phyloP scores from a whole-genome alignment of 306 rosid genomes.

The Sophora flavescens region DNA sequence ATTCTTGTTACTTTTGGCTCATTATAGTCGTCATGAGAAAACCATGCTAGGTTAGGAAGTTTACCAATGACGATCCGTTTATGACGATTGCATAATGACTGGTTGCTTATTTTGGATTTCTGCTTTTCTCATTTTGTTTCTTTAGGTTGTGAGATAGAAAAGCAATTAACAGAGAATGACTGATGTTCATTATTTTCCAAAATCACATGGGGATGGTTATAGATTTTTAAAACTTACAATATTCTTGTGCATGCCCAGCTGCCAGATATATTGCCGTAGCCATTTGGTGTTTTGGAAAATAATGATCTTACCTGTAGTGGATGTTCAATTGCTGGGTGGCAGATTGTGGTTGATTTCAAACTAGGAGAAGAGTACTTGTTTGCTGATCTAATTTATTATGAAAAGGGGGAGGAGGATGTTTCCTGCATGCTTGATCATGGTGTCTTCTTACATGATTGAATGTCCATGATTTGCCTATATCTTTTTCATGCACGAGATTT shows the following conservation, averaged over 20 bases:
- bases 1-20: not conserved
- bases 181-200: not conserved
- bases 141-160: not conserved
- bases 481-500: not conserved
- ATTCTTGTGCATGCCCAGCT: not conserved
- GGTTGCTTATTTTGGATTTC: not conserved
- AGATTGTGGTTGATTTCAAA: not conserved
- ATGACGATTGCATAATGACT: not conserved
- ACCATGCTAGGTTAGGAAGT: conserved; percentile 4
- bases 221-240: not conserved
- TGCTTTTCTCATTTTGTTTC: conserved; percentile 2
- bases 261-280: not conserved
- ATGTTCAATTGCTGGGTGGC: conserved; percentile 8
- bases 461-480: not conserved
- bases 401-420: not conserved
- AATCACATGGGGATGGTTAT: no score
- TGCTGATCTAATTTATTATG: not conserved
- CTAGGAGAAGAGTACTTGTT: not conserved
- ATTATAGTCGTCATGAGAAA: not conserved
- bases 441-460: not conserved
- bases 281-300: not conserved
- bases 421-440: not conserved
- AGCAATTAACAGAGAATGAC: not conserved
- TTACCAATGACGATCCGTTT: conserved; percentile 13
- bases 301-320: not conserved